A percentile compares a stretch with the other conserved stretches of the same genome.
These are phyloP conservation scores for Sicyos edulis DNA, from an alignment of 306 rosid genomes.

Conservation along the genomic window DNA sequence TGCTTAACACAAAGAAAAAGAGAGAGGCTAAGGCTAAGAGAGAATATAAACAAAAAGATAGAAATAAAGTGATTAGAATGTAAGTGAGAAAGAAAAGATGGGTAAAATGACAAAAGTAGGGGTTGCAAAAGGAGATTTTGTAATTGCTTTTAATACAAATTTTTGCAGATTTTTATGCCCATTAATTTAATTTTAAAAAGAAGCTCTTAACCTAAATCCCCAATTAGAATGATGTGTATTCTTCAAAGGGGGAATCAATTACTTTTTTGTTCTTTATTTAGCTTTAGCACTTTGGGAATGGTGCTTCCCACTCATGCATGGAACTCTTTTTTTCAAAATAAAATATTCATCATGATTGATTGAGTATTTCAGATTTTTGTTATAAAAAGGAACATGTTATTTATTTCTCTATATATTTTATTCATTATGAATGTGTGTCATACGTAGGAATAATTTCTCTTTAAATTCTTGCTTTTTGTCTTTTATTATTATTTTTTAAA, in stretches of 20 bases:
- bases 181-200: neutral
- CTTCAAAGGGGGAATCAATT: slow-evolving; percentile 8
- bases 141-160: slow-evolving; percentile 3
- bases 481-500: no score
- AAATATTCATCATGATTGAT: neutral
- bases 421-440: neutral
- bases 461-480: neutral
- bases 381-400: neutral
- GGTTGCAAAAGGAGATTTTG: slow-evolving; percentile 4
- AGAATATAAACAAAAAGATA: slow-evolving; percentile 9
- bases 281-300: slow-evolving; percentile 19
- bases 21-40: neutral
- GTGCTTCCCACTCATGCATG: slow-evolving; percentile 18
- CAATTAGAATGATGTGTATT: slow-evolving; percentile 12
- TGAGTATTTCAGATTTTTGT: neutral
- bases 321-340: neutral
- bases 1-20: neutral
- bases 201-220: neutral
- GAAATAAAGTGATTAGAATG: slow-evolving; percentile 16
- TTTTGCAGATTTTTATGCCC: neutral
- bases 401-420: neutral
- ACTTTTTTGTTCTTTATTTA: neutral
- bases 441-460: neutral
- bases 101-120: slow-evolving; percentile 18
- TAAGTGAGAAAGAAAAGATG: neutral